Base-by-base conservation (phyloP, 2,329 filamentous ascomycete genomes). In the Xylaria digitata region DNA sequence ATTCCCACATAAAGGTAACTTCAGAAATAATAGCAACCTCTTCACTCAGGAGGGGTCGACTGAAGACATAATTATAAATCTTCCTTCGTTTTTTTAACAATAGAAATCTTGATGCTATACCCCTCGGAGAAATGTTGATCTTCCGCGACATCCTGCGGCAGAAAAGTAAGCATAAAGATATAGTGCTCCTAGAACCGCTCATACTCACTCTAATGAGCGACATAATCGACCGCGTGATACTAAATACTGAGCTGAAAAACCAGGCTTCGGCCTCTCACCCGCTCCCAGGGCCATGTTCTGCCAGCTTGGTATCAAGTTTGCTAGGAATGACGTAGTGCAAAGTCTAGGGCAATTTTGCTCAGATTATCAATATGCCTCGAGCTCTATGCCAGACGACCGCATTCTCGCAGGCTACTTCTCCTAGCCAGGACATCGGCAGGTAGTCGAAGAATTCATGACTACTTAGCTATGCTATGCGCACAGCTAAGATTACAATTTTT, bases 401-500 rank as follows among this genome's bases (percentile, higher is more conserved):
- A 74, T 77, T 7, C 72, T 79, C 26, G 73, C 73, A 53, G 65
- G 71, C 58, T 78, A 77, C 67, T 75, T 77, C 62, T 70, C 71
- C 6, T 68, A 76, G 32, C 73, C 71, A 6, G 72, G 68, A 23
- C 68, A 42, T 37, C 71, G 55, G 56, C 67, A 57, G 61, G 71
- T 53, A 19, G 74, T 78, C 56, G 45, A 46, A 11, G 71, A 73
- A 11, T 77, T 78, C 68, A 63, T 78, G 65, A n/a, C n/a, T n/a
- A n/a, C 66, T 69, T 60, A n/a, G n/a, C n/a, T n/a, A 74, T 74
- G 64, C 70, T 78, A 6, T 73, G 70, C 40, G 72, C 75, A n/a
- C 73, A 80, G 60, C 70, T 80, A 34, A 75, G 77, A 63, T 69
- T 78, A 64, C 78, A 80, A 64, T 76, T 79, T 69, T 81, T 81